These are phyloP conservation scores for Microcyclospora tardicrescens DNA, from an alignment of 2,329 filamentous ascomycete species.

Conservation along the genomic window DNA sequence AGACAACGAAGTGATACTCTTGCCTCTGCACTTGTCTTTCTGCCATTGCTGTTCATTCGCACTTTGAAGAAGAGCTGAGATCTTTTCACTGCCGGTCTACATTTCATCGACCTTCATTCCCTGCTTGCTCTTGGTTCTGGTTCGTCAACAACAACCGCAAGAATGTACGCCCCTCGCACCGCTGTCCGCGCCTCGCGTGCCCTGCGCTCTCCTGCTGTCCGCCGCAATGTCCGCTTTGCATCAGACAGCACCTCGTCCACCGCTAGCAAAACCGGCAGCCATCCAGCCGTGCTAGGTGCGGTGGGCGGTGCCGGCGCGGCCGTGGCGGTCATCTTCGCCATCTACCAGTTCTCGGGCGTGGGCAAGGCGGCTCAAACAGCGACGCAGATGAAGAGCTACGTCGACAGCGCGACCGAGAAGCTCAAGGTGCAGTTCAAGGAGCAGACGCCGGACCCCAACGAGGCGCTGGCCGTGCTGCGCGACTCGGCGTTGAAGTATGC, in stretches of 20 bases:
- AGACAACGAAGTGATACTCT: no score
- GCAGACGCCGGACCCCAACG: conserved; percentile 51
- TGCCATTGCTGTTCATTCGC: no score
- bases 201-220: conserved; percentile 4
- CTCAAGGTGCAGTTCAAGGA: conserved; percentile 33
- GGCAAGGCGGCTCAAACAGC: conserved; percentile 36
- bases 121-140: no score
- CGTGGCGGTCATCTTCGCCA: conserved; percentile 36
- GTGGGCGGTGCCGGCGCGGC: conserved; percentile 38
- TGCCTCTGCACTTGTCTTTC: no score
- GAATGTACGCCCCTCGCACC: conserved; percentile 4
- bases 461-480: conserved; percentile 53
- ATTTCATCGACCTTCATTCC: no score
- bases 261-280: background rate
- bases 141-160: conserved; percentile 3
- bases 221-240: conserved; percentile 5
- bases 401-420: conserved; percentile 45
- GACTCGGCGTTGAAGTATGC: conserved; percentile 56
- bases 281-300: conserved; percentile 3
- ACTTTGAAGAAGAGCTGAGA: no score
- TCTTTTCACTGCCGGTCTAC: no score
- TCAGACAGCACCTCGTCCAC: conserved; percentile 2
- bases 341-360: conserved; percentile 42
- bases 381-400: conserved; percentile 45
- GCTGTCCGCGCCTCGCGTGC: conserved; percentile 5